Percentiles rank a stretch among this genome's conserved stretches.
phyloP scores from a whole-genome alignment of 352 stramenopile species.

The Phytophthora pisi region DNA sequence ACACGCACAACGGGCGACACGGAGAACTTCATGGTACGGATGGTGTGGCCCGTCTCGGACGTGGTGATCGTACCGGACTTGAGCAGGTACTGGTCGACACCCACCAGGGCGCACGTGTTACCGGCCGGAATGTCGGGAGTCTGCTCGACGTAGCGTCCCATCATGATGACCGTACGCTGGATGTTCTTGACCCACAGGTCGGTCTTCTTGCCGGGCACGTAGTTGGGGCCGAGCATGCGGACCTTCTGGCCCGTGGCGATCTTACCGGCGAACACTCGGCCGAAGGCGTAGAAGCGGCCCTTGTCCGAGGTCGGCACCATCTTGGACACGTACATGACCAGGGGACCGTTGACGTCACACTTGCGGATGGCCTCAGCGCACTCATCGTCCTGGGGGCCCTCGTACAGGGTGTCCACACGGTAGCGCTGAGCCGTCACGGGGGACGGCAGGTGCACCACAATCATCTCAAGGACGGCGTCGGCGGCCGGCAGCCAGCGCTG shows the following conservation, averaged over 20 bases:
- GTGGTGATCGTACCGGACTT: conserved; percentile 99
- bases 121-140: conserved; percentile 98
- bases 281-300: conserved; percentile 99
- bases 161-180: conserved; percentile 99
- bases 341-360: conserved; percentile 97
- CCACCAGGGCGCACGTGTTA: conserved; percentile 99
- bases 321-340: conserved; percentile 99
- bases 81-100: conserved; percentile 99
- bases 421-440: conserved; percentile 97
- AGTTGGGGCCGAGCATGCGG: conserved; percentile 99
- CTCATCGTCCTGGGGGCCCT: conserved; percentile 98
- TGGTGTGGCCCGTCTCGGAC: conserved; percentile 96
- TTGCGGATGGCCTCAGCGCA: conserved; percentile 97
- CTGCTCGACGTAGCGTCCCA: conserved; percentile 98
- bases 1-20: conserved; percentile 99
- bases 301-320: conserved; percentile 99
- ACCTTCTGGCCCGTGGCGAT: conserved; percentile 99
- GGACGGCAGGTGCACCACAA: conserved; percentile 99
- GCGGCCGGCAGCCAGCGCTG: conserved; percentile 99
- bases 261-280: conserved; percentile 99
- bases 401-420: conserved; percentile 98
- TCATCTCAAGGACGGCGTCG: conserved; percentile 99
- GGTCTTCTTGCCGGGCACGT: conserved; percentile 99
- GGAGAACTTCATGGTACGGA: conserved; percentile 99
- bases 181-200: conserved; percentile 99